Evolutionary conservation across 208 protist species (phyloP), one percentile per base, ranked within the genome.

Genomic region (Trypanosoma rangeli): DNA sequence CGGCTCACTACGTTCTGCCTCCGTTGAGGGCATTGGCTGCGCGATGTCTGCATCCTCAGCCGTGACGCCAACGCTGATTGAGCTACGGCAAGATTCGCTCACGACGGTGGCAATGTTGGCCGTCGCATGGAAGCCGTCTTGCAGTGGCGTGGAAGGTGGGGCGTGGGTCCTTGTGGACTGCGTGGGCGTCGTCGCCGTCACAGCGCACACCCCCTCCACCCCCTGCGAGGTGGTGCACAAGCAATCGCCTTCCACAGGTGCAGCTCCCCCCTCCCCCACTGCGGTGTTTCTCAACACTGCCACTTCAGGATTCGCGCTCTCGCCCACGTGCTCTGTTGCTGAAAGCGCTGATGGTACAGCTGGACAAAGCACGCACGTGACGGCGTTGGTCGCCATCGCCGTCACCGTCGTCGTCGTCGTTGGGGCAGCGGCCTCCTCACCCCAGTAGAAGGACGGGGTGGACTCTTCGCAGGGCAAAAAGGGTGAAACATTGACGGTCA

Each of bases 401-500:
- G 20, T 15, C 46, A 15, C 3, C 46, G 46, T 50, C 46, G 18
- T 3, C 46, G 20, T 26, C 49, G 22, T 3, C 9, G 49, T 53
- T 26, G 49, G 9, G 20, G 10, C n/a, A 22, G 3, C 5, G 20
- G 13, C 4, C 7, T 68, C 63, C 7, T 68, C 63, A 0, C 20
- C 13, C 13, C 20, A 26, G 35, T 18, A 50, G 13, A 31, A 31
- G 5, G 52, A 68, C 10, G 50, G 35, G 22, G 63, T 59, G 28
- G 24, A 50, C 1, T 49, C 50, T 3, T 68, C 63, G 20, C 56
- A n/a, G 5, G 63, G 52, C 22, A 68, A 35, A 49, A 68, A 68
- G 13, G 63, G 63, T 9, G 63, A 68, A 3, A 68, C 50, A 20
- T 28, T 57, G 4, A 68, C 49, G 16, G 28, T 68, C 12, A 28